Evolutionary conservation across 495 filamentous ascomycete genomes (phyloP), one percentile per base, ranked within the genome.

Genomic region (Neurospora tetraspora): DNA sequence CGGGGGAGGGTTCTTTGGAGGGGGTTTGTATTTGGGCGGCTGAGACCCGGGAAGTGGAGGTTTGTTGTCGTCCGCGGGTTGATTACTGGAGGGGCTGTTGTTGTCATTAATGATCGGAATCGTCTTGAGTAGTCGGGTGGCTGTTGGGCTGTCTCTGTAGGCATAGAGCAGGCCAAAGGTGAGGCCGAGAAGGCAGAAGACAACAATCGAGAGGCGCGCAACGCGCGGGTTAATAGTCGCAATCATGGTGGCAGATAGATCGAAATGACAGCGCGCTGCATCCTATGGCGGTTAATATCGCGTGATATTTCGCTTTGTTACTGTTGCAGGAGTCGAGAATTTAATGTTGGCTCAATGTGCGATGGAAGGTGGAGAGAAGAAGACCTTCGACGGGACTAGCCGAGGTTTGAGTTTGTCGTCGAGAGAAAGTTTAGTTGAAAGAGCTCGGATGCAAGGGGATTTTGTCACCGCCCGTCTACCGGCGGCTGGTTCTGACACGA

Each of bases 1-100:
- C 23, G 80, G 79, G 5, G 77, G 79, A 10, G 71, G 85, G 71
- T 89, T 88, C 36, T 86, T 83, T 3, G 80, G 74, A 5, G 77
- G 78, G 11, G 80, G 77, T 71, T 81, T 81, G 75, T 79, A 83
- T 68, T 78, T 78, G 1, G 80, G 80, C 18, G 80, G 45, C 4
- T 23, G 20, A 11, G 45, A n/a, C 4, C 45, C 45, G 11, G 0
- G 3, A 40, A 43, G 42, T 3, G 18, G 80, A 10, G 74, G 31
- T 78, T 76, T 12, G 76, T 77, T 18, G 79, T 76, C 36, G 79
- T 71, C 45, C 79, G 78, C 16, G 75, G 75, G 65, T 75, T 45
- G 45, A 59, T 12, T 12, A 27, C 11, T 59, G 10, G 20, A 37
- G 2, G n/a, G 39, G 2, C 74, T 74, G 7, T 76, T 71, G 11